Base-by-base conservation (phyloP, 2,329 filamentous ascomycete species). In the Diaporthe sp. region DNA sequence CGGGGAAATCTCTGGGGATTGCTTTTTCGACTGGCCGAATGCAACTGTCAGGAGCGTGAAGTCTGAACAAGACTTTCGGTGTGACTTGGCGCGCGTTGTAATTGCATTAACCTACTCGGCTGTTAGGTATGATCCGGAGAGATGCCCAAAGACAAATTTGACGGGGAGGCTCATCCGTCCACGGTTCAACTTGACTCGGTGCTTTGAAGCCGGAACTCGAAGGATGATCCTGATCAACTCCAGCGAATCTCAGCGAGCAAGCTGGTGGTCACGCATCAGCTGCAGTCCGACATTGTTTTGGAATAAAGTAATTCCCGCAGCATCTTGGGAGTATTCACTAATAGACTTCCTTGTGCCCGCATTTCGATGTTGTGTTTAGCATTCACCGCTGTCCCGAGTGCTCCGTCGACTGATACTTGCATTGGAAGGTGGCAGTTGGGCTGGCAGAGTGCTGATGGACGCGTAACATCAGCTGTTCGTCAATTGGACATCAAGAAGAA, bases 171-270 rank as follows among this genome's bases (percentile, higher is more conserved):
- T 9, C 42, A 44, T 44, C n/a, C 39, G n/a, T 46, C 42, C 42
- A 25, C 0, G 17, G 8, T 10, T 34, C 17, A 28, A n/a, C 15
- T 65, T 49, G 39, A 49, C 28, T 51, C 28, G 31, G 46, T 10
- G 22, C 10, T 4, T 1, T 17, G 28, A 25, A 51, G 12, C 44
- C 9, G 44, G 19, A 25, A 37, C 5, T 51, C 28, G 28, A 51
- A 68, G 62, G 62, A 37, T 68, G 17, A 68, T 68, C 62, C 62
- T 68, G 62, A 68, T 53, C 28, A 53, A 37, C 28, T 25, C 7
- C 22, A 37, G 31, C 28, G 46, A 25, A 19, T 53, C 19, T 34
- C 44, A 51, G 22, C 25, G 19, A 1, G 28, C 44, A 25, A n/a
- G 31, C 31, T n/a, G 31, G 7, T n/a, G 22, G 62, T 3, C 44